phyloP scores from a whole-genome alignment of 495 filamentous ascomycete genomes.

The Paragyromitra xinjiangensis region DNA sequence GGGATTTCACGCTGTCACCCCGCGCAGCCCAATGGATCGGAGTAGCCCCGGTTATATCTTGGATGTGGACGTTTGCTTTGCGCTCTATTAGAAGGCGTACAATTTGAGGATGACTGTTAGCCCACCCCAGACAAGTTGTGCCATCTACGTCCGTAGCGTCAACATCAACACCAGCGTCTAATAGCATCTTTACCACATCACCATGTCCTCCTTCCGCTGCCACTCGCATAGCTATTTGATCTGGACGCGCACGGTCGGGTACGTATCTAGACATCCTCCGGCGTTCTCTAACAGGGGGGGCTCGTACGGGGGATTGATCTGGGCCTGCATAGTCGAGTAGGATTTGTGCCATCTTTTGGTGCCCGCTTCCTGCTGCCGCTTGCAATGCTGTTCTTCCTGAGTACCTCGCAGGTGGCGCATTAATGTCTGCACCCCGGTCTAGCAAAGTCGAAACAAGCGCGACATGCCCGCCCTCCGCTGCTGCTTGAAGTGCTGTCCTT shows the following conservation, averaged over 20 bases:
- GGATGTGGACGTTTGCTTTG: neutral
- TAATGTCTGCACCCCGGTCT: neutral
- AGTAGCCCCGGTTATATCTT: neutral
- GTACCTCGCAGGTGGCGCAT: neutral
- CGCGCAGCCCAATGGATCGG: neutral
- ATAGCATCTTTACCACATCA: neutral
- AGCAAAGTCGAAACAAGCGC: neutral
- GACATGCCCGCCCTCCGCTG: constrained; percentile 5
- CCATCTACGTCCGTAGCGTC: neutral
- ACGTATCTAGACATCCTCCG: neutral
- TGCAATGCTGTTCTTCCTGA: neutral
- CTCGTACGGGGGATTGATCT: neutral
- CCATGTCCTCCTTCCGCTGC: neutral
- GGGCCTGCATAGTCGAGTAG: neutral
- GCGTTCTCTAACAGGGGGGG: neutral
- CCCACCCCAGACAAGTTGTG: neutral
- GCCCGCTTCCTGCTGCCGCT: neutral
- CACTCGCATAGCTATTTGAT: neutral
- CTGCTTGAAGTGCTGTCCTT: constrained; percentile 12
- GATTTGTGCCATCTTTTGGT: neutral
- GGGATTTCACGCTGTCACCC: neutral
- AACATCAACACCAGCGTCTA: neutral
- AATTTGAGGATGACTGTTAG: neutral
- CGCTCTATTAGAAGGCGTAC: neutral
- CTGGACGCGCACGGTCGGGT: neutral